phyloP scores from a whole-genome alignment of 495 filamentous ascomycete genomes.

The Aspergillus carlsbadensis region DNA sequence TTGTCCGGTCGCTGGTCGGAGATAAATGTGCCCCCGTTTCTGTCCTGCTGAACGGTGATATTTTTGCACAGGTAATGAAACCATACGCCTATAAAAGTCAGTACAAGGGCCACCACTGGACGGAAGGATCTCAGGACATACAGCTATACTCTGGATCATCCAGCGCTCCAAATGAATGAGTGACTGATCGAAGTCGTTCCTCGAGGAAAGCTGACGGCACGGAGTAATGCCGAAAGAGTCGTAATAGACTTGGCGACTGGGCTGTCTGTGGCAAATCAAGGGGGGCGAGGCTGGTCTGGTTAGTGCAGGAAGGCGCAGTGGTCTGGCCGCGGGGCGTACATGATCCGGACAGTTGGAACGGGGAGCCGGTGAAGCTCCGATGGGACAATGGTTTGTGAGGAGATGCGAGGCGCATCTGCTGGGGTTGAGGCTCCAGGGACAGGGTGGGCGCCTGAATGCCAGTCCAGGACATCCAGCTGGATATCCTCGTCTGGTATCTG shows the following conservation, averaged over 20 bases:
- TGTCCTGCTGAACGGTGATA: too few species aligned
- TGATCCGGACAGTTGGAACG: background rate
- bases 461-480: background rate
- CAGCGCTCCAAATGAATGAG: background rate
- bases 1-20: background rate
- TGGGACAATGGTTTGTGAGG: background rate
- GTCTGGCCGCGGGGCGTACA: background rate
- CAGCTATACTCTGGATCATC: background rate
- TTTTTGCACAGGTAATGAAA: conserved; percentile 5
- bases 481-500: background rate
- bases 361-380: background rate
- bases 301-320: background rate
- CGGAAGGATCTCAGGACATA: background rate
- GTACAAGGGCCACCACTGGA: background rate
- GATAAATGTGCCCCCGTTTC: too few species aligned
- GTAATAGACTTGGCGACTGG: background rate
- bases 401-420: background rate
- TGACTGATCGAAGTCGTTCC: background rate
- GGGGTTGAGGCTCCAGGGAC: too few species aligned
- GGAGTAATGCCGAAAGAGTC: background rate
- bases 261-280: background rate
- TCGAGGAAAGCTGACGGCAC: background rate
- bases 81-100: background rate
- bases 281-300: background rate
- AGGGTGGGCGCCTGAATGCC: background rate